Conservation (phyloP, 1,284 basidiomycete species). For the Ustilago shanxiensis region DNA sequence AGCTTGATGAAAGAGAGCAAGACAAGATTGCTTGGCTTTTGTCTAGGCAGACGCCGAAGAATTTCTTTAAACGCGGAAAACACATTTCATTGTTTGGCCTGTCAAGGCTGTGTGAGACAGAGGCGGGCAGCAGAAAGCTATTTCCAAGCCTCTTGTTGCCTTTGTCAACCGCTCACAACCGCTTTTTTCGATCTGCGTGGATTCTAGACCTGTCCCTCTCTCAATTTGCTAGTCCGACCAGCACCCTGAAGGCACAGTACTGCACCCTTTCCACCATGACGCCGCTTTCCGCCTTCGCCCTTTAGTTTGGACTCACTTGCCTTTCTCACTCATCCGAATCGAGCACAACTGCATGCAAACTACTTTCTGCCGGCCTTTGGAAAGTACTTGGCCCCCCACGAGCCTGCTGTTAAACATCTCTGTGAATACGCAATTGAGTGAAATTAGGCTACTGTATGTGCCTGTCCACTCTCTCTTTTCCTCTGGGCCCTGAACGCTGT, state of each 20-base stretch:
- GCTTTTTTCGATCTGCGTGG: conserved; percentile 18
- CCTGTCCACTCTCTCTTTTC: background rate
- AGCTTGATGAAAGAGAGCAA: too few relatives aligned
- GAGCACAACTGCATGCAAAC: background rate
- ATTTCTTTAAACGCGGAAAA: too few relatives aligned
- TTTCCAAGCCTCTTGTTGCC: background rate
- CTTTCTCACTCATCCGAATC: background rate
- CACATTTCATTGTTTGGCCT: too few relatives aligned
- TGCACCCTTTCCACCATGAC: background rate
- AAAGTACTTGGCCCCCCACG: background rate
- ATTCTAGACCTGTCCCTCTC: background rate
- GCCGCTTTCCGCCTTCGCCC: background rate
- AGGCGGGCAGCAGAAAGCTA: background rate
- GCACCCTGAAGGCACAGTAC: background rate
- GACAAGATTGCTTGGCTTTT: background rate
- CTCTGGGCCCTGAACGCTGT: background rate
- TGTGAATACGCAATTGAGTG: background rate
- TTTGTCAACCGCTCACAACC: conserved; percentile 13
- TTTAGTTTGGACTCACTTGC: background rate
- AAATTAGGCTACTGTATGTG: too few relatives aligned
- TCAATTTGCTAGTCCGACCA: background rate
- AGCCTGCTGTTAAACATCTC: conserved; percentile 7
- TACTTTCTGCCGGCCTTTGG: background rate
- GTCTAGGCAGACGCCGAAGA: background rate
- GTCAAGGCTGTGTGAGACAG: too few relatives aligned